Evolutionary conservation across 108 stramenopile species (phyloP).

Genomic region (Cyclostephanos tholiformis): DNA sequence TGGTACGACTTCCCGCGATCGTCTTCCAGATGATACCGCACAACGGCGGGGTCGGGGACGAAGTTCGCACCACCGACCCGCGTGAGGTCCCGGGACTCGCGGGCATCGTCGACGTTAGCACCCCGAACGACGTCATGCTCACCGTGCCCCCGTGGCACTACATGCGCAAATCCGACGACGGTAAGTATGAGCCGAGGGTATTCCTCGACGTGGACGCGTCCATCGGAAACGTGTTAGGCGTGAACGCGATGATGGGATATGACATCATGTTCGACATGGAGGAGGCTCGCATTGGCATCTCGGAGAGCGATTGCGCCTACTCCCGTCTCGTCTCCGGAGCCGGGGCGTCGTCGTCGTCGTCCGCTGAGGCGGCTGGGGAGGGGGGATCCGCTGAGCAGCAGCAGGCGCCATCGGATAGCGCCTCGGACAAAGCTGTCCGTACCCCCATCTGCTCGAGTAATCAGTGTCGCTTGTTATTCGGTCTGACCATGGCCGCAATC

Average conservation of each 20-base stretch:
- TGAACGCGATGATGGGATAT: conserved; percentile 95
- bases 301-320: conserved; percentile 83
- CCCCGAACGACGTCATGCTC: conserved; percentile 67
- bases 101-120: conserved; percentile 66
- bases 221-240: conserved; percentile 89
- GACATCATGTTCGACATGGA: conserved; percentile 95
- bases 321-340: conserved; percentile 4
- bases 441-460: conserved; percentile 17
- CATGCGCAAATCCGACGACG: conserved; percentile 70
- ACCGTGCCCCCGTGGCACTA: conserved; percentile 82
- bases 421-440: background rate
- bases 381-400: background rate
- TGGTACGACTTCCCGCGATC: conserved; percentile 73
- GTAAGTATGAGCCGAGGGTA: conserved; percentile 64
- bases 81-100: conserved; percentile 61
- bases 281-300: conserved; percentile 88
- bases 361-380: background rate
- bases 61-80: conserved; percentile 35
- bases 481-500: conserved; percentile 16
- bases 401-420: background rate
- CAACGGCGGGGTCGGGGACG: conserved; percentile 48
- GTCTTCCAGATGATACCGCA: conserved; percentile 65
- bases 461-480: conserved; percentile 31
- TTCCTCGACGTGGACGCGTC: conserved; percentile 64
- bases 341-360: background rate